phyloP scores from a whole-genome alignment of 1,284 basidiomycete genomes.

The Irpex sp. region DNA sequence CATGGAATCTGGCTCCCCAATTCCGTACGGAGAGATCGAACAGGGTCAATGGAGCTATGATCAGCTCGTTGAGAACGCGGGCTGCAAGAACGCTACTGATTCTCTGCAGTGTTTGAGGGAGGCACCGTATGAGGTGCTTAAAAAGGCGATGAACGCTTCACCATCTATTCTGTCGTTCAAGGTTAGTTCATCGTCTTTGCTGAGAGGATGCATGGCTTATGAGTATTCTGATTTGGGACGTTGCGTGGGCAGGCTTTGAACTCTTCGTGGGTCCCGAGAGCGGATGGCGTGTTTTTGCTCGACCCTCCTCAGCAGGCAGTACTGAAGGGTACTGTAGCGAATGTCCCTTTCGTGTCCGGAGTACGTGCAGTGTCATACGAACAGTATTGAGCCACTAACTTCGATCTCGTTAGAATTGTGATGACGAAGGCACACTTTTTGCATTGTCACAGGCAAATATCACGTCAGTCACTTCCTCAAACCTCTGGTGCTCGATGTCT shows the following conservation, averaged over 20 bases:
- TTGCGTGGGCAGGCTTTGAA: slow-evolving; percentile 13
- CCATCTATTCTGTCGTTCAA: slow-evolving; percentile 11
- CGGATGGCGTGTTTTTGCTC: slow-evolving; percentile 35
- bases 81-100: slow-evolving; percentile 28
- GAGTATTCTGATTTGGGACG: not conserved
- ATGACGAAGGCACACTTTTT: slow-evolving; percentile 53
- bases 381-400: not conserved
- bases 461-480: not conserved
- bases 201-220: too few relatives aligned
- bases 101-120: slow-evolving; percentile 35
- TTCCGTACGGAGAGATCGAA: slow-evolving; percentile 25
- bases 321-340: slow-evolving; percentile 24
- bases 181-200: not conserved
- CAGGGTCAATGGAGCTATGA: slow-evolving; percentile 28
- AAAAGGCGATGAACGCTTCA: slow-evolving; percentile 24
- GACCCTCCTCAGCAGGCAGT: slow-evolving; percentile 26
- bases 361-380: slow-evolving; percentile 1
- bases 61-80: slow-evolving; percentile 23
- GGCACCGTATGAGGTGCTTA: slow-evolving; percentile 15
- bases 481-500: too few relatives aligned
- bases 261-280: slow-evolving; percentile 35
- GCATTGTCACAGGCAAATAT: slow-evolving; percentile 31
- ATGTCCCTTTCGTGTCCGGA: slow-evolving; percentile 30
- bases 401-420: slow-evolving; percentile 30
- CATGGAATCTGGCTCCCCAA: slow-evolving; percentile 31